Conservation (phyloP, 2,329 filamentous ascomycete species). For the Teratosphaeria viscida region DNA sequence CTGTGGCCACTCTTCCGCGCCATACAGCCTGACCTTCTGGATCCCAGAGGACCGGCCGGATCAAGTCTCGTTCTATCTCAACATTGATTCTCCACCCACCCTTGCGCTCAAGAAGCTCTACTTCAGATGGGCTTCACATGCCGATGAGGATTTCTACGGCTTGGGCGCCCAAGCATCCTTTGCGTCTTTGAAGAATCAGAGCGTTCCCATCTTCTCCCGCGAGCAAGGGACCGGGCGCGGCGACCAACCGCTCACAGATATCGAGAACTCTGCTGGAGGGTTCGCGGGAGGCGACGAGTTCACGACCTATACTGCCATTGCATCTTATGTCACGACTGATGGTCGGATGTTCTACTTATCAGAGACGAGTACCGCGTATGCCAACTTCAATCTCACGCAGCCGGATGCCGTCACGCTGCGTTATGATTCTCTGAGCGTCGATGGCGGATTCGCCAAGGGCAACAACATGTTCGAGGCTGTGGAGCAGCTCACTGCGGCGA, state of each 20-base stretch:
- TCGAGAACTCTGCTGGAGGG: slow-evolving; percentile 15
- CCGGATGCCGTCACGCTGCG: slow-evolving; percentile 13
- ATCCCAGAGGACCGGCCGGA: slow-evolving; percentile 10
- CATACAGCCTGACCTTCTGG: slow-evolving; percentile 16
- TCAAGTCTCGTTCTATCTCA: slow-evolving; percentile 14
- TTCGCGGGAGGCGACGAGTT: slow-evolving; percentile 23
- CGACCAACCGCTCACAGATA: slow-evolving; percentile 16
- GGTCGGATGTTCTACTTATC: slow-evolving; percentile 23
- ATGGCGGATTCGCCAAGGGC: slow-evolving; percentile 15
- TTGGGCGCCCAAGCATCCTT: slow-evolving; percentile 19
- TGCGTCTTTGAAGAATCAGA: slow-evolving; percentile 20
- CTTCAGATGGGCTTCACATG: slow-evolving; percentile 13
- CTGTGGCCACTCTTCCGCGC: slow-evolving; percentile 9
- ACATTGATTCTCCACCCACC: slow-evolving; percentile 5
- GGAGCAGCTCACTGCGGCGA: slow-evolving; percentile 26
- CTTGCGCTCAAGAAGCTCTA: slow-evolving; percentile 17
- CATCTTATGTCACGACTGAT: slow-evolving; percentile 24
- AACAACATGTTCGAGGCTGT: slow-evolving; percentile 22
- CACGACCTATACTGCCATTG: slow-evolving; percentile 26
- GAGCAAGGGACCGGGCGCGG: slow-evolving; percentile 23
- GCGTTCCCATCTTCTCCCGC: slow-evolving; percentile 19
- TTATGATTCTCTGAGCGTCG: slow-evolving; percentile 16
- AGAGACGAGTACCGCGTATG: slow-evolving; percentile 23
- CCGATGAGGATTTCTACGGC: slow-evolving; percentile 19
- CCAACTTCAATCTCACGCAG: slow-evolving; percentile 24